Evolutionary conservation across 78 protist genomes (phyloP).

Genomic region (Isochrysis galbana): DNA sequence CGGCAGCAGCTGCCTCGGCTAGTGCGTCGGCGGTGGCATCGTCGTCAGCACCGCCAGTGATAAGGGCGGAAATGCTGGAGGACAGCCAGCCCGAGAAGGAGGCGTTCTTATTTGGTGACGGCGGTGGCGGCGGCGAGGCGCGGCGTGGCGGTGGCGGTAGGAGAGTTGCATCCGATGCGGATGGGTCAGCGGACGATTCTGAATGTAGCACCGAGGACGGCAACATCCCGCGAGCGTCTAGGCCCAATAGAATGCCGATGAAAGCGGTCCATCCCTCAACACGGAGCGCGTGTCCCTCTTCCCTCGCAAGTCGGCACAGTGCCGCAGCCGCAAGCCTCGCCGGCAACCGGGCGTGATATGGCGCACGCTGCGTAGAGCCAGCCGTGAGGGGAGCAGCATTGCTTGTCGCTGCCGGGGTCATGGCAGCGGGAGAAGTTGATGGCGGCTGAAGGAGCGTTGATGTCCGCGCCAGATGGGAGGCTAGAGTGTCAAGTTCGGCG

Average conservation of each 20-base stretch:
- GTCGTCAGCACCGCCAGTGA: neutral
- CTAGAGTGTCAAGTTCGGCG: neutral
- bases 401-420: neutral
- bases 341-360: no score
- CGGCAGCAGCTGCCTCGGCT: neutral
- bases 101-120: neutral
- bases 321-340: neutral
- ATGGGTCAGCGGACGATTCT: no score
- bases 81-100: conserved; percentile 1
- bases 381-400: no score
- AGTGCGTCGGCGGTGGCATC: neutral
- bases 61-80: neutral
- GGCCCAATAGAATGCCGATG: neutral
- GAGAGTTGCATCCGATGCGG: neutral
- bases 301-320: neutral
- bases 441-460: neutral
- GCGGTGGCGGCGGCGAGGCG: neutral
- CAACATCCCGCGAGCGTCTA: neutral
- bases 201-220: neutral
- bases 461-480: neutral
- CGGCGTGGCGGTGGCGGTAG: neutral
- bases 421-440: neutral
- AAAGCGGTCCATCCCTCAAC: neutral
- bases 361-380: no score
- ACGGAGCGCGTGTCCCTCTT: neutral